phyloP scores from a whole-genome alignment of 306 rosid species.

The Vigna angularis region DNA sequence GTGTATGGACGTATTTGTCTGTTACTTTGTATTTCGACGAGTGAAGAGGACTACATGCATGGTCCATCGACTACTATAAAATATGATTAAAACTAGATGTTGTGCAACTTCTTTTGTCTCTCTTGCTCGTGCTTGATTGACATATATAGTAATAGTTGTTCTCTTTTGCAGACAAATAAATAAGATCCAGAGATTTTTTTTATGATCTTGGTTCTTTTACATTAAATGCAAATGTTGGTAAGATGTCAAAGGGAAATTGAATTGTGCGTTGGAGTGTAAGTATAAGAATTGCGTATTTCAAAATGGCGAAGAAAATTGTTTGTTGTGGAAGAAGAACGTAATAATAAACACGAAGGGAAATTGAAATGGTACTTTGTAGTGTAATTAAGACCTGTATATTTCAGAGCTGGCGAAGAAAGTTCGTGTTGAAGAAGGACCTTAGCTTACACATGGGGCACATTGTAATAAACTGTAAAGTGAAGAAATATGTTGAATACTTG shows the following conservation, averaged over 20 bases:
- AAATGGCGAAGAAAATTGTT: not conserved
- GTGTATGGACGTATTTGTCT: slow-evolving; percentile 27
- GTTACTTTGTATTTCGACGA: not conserved
- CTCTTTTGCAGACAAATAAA: not conserved
- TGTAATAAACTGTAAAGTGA: not conserved
- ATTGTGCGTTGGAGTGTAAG: too few species aligned
- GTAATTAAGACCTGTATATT: not conserved
- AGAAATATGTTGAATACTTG: not conserved
- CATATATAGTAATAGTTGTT: not conserved
- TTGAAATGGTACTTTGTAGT: not conserved
- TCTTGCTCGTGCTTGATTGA: not conserved
- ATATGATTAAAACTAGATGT: not conserved
- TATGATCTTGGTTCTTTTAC: not conserved
- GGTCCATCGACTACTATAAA: not conserved
- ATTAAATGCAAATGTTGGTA: not conserved
- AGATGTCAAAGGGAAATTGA: too few species aligned
- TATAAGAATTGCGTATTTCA: not conserved
- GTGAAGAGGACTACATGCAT: not conserved
- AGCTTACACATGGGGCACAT: not conserved
- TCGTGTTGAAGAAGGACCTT: not conserved
- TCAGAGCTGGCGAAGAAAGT: not conserved
- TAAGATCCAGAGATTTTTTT: not conserved
- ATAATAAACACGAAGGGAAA: too few species aligned
- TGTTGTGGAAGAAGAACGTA: not conserved
- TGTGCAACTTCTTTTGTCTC: slow-evolving; percentile 2